phyloP scores from a whole-genome alignment of 2,329 filamentous ascomycete genomes.

The Botryotinia calthae region DNA sequence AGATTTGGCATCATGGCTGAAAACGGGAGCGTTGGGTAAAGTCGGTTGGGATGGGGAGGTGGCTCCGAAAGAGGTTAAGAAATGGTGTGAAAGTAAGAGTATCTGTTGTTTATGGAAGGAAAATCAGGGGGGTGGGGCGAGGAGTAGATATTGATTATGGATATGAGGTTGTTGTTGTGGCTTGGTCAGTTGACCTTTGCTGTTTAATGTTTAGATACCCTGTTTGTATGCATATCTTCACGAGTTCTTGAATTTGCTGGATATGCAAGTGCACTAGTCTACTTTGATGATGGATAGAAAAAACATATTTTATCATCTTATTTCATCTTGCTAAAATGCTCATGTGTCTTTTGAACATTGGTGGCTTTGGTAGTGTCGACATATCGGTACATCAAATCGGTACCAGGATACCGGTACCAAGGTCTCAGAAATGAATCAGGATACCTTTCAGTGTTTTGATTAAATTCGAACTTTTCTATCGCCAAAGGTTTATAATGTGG shows the following conservation, averaged over 20 bases:
- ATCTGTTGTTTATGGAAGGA: constrained; percentile 74
- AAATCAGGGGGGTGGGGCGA: constrained; percentile 33
- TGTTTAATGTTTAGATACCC: background rate
- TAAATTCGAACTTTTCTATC: background rate
- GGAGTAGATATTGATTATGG: constrained; percentile 32
- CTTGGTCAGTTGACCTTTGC: background rate
- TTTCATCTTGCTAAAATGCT: background rate
- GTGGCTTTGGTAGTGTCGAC: background rate
- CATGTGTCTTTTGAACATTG: background rate
- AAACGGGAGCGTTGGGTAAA: constrained; percentile 62
- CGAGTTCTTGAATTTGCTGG: background rate
- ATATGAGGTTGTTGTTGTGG: background rate
- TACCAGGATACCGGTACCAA: background rate
- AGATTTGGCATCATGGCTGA: constrained; percentile 80
- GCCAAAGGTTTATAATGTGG: background rate
- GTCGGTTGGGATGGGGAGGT: constrained; percentile 66
- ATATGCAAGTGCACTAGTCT: background rate
- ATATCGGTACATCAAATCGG: constrained; percentile 8
- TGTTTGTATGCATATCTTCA: background rate
- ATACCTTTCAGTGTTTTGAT: constrained; percentile 41
- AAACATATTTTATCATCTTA: background rate
- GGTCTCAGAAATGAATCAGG: background rate
- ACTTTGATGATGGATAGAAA: background rate
- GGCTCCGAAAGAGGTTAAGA: constrained; percentile 65
- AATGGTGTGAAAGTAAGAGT: constrained; percentile 86